Evolutionary conservation across 441 rosid genomes (phyloP), one percentile per base, ranked within the genome.

Genomic region (Cnidoscolus chayamansa): DNA sequence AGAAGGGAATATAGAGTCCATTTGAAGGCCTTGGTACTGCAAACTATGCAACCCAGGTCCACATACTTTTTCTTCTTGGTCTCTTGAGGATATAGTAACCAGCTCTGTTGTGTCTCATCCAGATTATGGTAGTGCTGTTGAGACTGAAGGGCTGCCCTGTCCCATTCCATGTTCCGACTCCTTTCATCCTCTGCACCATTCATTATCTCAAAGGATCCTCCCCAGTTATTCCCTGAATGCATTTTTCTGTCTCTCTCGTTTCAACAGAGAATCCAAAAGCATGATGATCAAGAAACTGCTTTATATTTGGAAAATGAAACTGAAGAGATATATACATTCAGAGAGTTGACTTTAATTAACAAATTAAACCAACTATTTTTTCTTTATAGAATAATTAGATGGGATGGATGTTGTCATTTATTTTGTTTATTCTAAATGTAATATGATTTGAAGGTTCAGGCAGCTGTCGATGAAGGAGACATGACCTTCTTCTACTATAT

Each of bases 71-170:
- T 87, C 84, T 86, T 88, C 74, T 80, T 87, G 51, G 72, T 74
- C 65, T 84, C 80, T 40, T 80, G 78, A 0, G 87, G 84, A 17
- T 88, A 89, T 55, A 90, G 75, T 40, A 93, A 80, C 98, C 97
- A 93, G 70, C 97, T 86, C 82, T 90, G 97, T 32, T 93, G 97
- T 7, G 98, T 93, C 72, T 90, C 97, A 53, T 93, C 97, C 8
- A 90, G 78, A 60, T 73, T 68, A 10, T 57, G 81, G 7, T 16
- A 45, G 5, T 72, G 74, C 7, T 54, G 81, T 48, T 73, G 82
- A 3, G 81, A 68, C 12, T 79, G 89, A 7, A 87, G 70, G 53
- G 92, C 85, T 4, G 82, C 89, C 75, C 79, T 74, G 77, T 92
- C 96, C 90, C 87, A 84, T 12, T 83, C 86, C 62, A 81, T 72